phyloP scores from a whole-genome alignment of 805 yeast genomes.

The Starmerella powellii region DNA sequence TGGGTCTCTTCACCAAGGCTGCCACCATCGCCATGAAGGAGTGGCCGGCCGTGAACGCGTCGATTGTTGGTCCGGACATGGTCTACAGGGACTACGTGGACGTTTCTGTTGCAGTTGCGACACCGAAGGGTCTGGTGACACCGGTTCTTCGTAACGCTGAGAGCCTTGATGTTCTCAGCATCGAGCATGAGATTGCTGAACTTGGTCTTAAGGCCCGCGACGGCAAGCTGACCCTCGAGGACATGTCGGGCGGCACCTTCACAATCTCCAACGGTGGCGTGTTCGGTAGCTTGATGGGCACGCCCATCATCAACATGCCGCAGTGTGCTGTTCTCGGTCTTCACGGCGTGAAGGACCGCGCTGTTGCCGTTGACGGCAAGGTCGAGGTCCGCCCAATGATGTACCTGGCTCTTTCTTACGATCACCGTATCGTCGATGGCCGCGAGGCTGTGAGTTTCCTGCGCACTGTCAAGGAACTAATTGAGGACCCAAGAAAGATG shows the following conservation, averaged over 20 bases:
- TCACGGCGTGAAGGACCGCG: constrained; percentile 96
- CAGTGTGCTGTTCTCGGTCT: constrained; percentile 96
- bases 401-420: constrained; percentile 97
- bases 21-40: constrained; percentile 85
- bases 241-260: constrained; percentile 98
- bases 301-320: constrained; percentile 96
- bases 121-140: constrained; percentile 97
- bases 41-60: constrained; percentile 88
- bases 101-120: constrained; percentile 92
- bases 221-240: constrained; percentile 90
- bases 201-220: constrained; percentile 93
- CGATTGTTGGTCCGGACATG: constrained; percentile 63
- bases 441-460: constrained; percentile 98
- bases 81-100: constrained; percentile 95
- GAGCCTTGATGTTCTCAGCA: constrained; percentile 71
- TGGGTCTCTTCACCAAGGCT: constrained; percentile 97
- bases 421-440: constrained; percentile 95
- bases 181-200: constrained; percentile 71
- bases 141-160: constrained; percentile 97
- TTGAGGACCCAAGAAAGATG: constrained; percentile 99
- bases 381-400: constrained; percentile 97
- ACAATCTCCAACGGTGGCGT: constrained; percentile 99
- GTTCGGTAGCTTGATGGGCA: constrained; percentile 93
- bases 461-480: constrained; percentile 88
- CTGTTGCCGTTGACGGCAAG: constrained; percentile 92